phyloP scores from a whole-genome alignment of 1,284 basidiomycete genomes.

The Wolfiporia cocos region DNA sequence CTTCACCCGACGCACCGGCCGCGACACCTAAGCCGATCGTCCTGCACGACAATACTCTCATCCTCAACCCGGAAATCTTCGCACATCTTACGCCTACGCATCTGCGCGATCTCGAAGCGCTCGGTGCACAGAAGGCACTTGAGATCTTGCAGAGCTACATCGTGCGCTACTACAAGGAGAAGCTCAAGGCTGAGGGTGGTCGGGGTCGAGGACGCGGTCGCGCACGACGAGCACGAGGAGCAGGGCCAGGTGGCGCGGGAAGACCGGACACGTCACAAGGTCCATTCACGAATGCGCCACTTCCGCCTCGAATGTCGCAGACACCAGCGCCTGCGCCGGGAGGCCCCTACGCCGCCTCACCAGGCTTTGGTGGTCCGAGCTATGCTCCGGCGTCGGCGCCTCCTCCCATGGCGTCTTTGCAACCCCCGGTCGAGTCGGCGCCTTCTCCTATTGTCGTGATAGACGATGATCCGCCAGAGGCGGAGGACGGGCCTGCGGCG shows the following conservation, averaged over 20 bases:
- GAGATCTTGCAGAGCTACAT: constrained; percentile 81
- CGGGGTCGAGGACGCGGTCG: constrained; percentile 39
- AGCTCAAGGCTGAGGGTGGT: constrained; percentile 42
- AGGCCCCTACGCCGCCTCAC: constrained; percentile 7
- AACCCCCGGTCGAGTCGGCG: constrained; percentile 31
- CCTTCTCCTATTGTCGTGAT: constrained; percentile 42
- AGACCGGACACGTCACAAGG: constrained; percentile 15
- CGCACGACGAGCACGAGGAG: constrained; percentile 33
- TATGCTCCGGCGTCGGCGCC: constrained; percentile 4
- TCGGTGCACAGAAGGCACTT: constrained; percentile 81
- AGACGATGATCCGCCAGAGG: constrained; percentile 39
- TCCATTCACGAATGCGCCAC: constrained; percentile 34
- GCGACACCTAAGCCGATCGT: constrained; percentile 66
- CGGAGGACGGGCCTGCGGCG: constrained; percentile 43
- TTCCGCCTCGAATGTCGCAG: constrained; percentile 24
- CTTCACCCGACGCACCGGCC: constrained; percentile 19
- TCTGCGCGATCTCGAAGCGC: constrained; percentile 69
- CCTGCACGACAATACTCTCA: constrained; percentile 78
- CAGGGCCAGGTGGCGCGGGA: constrained; percentile 13
- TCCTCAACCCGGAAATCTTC: constrained; percentile 83
- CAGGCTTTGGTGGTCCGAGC: neutral
- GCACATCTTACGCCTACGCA: constrained; percentile 70
- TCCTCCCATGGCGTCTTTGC: constrained; percentile 16
- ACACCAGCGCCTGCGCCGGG: constrained; percentile 18
- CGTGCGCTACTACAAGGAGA: constrained; percentile 81